phyloP scores from a whole-genome alignment of 345 rosid species.

The Populus ilicifolia region DNA sequence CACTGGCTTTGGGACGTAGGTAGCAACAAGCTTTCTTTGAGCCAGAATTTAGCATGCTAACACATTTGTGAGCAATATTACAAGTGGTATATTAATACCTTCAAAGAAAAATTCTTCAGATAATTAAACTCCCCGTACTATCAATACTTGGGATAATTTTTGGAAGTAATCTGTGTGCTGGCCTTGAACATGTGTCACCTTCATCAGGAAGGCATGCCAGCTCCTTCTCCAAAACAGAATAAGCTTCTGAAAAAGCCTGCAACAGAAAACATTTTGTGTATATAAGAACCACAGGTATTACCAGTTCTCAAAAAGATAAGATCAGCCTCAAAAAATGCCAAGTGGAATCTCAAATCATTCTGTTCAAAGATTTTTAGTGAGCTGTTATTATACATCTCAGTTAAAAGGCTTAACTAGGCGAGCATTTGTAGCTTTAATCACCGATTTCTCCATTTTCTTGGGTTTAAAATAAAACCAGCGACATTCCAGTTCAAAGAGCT shows the following conservation, averaged over 20 bases:
- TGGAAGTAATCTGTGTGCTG: slow-evolving; percentile 51
- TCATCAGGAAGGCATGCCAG: slow-evolving; percentile 44
- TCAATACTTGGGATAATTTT: slow-evolving; percentile 74
- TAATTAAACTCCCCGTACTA: slow-evolving; percentile 17
- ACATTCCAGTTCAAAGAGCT: too few species aligned
- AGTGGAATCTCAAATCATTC: too few species aligned
- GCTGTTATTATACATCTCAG: too few species aligned
- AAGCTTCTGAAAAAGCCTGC: slow-evolving; percentile 97
- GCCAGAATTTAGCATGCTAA: not conserved
- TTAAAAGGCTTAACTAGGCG: too few species aligned
- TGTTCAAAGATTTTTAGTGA: too few species aligned
- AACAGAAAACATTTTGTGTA: slow-evolving; percentile 15
- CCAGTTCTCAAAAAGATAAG: too few species aligned
- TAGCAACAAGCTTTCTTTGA: not conserved
- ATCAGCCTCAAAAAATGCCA: too few species aligned
- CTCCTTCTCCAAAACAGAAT: slow-evolving; percentile 76
- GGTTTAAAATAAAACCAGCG: too few species aligned
- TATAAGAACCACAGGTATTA: not conserved
- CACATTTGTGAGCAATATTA: not conserved
- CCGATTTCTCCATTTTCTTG: too few species aligned
- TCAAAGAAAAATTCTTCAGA: not conserved
- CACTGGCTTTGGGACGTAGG: not conserved
- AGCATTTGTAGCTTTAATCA: too few species aligned
- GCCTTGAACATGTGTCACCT: slow-evolving; percentile 37
- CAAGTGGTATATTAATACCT: slow-evolving; percentile 10